Evolutionary conservation across 768 basidiomycete species (phyloP).

Genomic region (Calocybe gangraenosa): DNA sequence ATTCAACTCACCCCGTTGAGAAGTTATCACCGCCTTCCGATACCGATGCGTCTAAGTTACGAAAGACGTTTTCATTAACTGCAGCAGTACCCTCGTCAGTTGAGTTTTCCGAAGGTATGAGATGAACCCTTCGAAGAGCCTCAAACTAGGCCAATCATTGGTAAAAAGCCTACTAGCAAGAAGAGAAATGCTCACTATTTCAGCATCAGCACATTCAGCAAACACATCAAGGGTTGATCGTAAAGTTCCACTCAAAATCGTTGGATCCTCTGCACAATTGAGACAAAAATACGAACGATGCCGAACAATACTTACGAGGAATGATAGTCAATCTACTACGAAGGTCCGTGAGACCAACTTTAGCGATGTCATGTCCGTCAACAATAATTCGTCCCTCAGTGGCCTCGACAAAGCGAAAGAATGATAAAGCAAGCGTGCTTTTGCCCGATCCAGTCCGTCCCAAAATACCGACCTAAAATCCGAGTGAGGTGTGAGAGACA

Average conservation of each 20-base stretch:
- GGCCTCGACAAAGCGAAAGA: constrained; percentile 89
- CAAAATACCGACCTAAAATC: constrained; percentile 58
- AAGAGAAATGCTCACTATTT: constrained; percentile 52
- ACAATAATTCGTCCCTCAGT: constrained; percentile 69
- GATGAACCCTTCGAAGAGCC: constrained; percentile 77
- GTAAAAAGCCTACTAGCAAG: background rate
- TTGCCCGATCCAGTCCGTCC: constrained; percentile 76
- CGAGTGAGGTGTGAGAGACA: background rate
- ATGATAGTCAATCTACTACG: constrained; percentile 68
- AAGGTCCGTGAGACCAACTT: constrained; percentile 78
- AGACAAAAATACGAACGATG: background rate
- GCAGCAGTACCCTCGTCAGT: constrained; percentile 39
- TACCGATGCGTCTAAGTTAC: constrained; percentile 66
- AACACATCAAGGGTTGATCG: constrained; percentile 84
- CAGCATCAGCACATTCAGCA: constrained; percentile 77
- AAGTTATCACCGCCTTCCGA: constrained; percentile 90
- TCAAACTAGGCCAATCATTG: constrained; percentile 51
- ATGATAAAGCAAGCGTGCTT: constrained; percentile 72
- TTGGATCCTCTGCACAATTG: constrained; percentile 69
- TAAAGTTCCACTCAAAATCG: constrained; percentile 78
- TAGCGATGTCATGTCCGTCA: constrained; percentile 76
- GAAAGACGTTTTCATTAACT: constrained; percentile 74
- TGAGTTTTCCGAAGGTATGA: constrained; percentile 59
- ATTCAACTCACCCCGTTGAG: constrained; percentile 60
- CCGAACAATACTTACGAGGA: constrained; percentile 46